A percentile compares a stretch with the other conserved stretches of the same genome.
Evolutionary conservation across 208 protist species (phyloP).

Genomic region (Leptomonas pyrrhocoris): DNA sequence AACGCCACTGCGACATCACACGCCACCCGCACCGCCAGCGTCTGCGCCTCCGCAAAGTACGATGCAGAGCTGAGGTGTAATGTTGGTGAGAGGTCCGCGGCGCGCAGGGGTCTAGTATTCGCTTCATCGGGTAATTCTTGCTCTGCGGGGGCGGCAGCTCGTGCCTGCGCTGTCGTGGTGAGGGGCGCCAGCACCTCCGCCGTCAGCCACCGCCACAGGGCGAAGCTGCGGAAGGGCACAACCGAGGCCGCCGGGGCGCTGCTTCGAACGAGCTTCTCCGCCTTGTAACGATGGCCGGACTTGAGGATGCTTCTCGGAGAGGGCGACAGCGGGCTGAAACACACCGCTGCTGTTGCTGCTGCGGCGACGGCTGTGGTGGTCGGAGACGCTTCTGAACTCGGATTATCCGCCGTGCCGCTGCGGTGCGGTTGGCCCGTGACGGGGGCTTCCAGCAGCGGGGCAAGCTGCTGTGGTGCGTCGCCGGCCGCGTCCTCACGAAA

Average conservation of each 20-base stretch:
- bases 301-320: constrained; percentile 52
- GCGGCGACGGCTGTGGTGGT: neutral
- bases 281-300: constrained; percentile 45
- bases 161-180: neutral
- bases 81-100: neutral
- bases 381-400: neutral
- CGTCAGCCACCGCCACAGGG: constrained; percentile 41
- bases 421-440: neutral
- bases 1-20: constrained; percentile 11
- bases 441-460: neutral
- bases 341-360: neutral
- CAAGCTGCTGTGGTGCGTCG: neutral
- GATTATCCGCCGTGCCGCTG: neutral
- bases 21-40: constrained; percentile 28
- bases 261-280: constrained; percentile 37
- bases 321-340: neutral
- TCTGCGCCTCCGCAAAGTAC: constrained; percentile 31
- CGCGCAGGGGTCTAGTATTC: neutral
- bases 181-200: constrained; percentile 29
- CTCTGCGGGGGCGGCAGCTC: neutral
- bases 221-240: constrained; percentile 35
- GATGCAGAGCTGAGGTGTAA: constrained; percentile 28
- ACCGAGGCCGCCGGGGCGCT: constrained; percentile 41
- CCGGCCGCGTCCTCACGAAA: neutral
- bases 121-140: neutral